These are phyloP conservation scores for Euryodendron excelsum DNA, from an alignment of 148 eudicot genomes.

Conservation along the genomic window DNA sequence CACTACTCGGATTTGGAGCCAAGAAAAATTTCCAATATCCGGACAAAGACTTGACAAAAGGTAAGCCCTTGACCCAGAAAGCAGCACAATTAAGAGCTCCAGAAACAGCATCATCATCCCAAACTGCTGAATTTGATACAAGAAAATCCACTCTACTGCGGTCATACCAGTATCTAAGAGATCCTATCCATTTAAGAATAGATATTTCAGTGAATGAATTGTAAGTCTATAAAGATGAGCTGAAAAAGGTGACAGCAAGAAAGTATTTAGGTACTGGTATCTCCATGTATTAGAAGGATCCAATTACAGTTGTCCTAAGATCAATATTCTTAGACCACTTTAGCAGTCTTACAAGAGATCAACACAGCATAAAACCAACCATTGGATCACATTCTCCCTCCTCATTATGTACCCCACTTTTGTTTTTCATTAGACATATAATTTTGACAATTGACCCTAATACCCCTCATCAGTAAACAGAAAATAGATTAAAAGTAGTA, in stretches of 20 bases:
- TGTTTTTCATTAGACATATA: background rate
- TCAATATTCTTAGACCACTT: background rate
- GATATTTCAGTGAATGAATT: background rate
- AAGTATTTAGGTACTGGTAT: constrained; percentile 8
- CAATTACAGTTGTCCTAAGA: background rate
- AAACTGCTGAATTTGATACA: constrained; percentile 59
- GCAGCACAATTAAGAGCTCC: constrained; percentile 84
- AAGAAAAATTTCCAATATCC: constrained; percentile 85
- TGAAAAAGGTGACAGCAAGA: background rate
- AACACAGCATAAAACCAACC: background rate
- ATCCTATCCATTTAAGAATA: constrained; percentile 38
- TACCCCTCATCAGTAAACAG: background rate
- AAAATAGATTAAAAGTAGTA: background rate
- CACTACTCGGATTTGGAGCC: constrained; percentile 52
- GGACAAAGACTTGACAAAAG: constrained; percentile 83
- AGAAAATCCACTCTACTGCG: constrained; percentile 69
- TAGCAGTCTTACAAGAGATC: background rate
- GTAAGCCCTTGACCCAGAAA: constrained; percentile 87
- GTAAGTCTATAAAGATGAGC: background rate
- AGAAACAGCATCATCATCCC: constrained; percentile 88
- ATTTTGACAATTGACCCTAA: background rate
- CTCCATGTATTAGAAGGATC: background rate
- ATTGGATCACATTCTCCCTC: background rate
- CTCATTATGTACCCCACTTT: background rate
- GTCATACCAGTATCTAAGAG: constrained; percentile 81